Evolutionary conservation across 345 rosid genomes (phyloP).

Genomic region (Murraya koenigii): DNA sequence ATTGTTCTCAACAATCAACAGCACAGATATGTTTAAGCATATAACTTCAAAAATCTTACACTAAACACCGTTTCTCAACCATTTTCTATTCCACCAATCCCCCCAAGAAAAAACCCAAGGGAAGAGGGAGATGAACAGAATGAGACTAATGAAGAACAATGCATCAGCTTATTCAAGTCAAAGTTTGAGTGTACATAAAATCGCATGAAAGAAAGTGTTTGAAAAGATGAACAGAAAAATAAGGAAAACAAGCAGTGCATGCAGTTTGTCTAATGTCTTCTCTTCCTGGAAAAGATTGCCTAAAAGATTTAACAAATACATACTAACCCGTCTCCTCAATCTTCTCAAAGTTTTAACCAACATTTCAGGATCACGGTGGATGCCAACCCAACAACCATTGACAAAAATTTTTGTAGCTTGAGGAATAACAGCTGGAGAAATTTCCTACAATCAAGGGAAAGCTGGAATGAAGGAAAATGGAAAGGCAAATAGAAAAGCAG

Average conservation of each 20-base stretch:
- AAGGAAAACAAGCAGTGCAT: background rate
- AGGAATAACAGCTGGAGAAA: slow-evolving; percentile 93
- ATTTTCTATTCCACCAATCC: background rate
- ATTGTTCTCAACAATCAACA: background rate
- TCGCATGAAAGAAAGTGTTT: background rate
- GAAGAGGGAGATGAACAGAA: background rate
- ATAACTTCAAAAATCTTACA: background rate
- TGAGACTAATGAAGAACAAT: background rate
- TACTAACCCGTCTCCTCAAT: slow-evolving; percentile 82
- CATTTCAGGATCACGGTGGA: slow-evolving; percentile 99
- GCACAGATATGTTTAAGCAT: background rate
- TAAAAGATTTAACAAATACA: background rate
- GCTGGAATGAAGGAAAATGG: slow-evolving; percentile 5
- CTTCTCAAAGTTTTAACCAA: slow-evolving; percentile 91
- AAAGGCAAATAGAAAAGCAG: background rate
- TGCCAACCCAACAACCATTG: slow-evolving; percentile 98
- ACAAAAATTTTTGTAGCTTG: slow-evolving; percentile 94
- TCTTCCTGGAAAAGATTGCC: background rate
- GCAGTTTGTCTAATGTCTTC: background rate
- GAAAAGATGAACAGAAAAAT: background rate
- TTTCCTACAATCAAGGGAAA: slow-evolving; percentile 56
- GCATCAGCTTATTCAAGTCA: background rate
- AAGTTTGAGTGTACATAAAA: background rate
- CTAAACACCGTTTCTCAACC: background rate
- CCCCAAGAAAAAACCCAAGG: background rate